A percentile compares a stretch with the other conserved stretches of the same genome.
phyloP scores from a whole-genome alignment of 305 asterid genomes.

The Solanum chacoense region DNA sequence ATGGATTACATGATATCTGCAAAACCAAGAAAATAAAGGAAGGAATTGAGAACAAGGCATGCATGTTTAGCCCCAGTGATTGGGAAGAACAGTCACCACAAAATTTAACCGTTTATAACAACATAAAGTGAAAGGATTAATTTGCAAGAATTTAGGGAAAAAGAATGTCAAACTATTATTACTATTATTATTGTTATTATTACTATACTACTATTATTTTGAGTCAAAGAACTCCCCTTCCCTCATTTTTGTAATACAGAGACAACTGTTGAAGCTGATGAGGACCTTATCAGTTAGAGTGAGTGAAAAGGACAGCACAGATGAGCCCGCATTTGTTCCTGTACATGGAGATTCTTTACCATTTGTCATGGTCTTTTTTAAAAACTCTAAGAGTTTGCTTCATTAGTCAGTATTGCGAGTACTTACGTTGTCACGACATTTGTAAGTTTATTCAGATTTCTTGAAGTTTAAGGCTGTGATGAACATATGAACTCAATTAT shows the following conservation, averaged over 20 bases:
- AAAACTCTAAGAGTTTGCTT: not conserved
- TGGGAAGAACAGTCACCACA: not conserved
- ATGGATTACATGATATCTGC: slow-evolving; percentile 77
- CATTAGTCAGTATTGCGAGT: not conserved
- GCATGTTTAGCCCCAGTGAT: not conserved
- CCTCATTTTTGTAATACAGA: not conserved
- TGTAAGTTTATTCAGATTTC: not conserved
- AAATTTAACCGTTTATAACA: not conserved
- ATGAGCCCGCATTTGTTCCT: not conserved
- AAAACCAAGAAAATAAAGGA: not conserved
- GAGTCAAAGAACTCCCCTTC: not conserved
- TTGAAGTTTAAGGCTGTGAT: not conserved
- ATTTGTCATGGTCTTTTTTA: not conserved
- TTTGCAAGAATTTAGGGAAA: not conserved
- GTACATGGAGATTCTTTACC: not conserved
- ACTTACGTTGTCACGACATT: not conserved
- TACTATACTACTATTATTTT: not conserved
- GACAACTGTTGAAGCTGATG: not conserved
- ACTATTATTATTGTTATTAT: not conserved
- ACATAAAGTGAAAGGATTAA: not conserved
- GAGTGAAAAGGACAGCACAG: not conserved
- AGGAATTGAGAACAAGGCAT: not conserved
- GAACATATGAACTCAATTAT: not conserved
- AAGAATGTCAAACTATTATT: not conserved
- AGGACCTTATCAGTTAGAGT: not conserved